Evolutionary conservation across 805 yeast genomes (phyloP), one percentile per base, ranked within the genome.

Genomic region (Candida mattraensis): DNA sequence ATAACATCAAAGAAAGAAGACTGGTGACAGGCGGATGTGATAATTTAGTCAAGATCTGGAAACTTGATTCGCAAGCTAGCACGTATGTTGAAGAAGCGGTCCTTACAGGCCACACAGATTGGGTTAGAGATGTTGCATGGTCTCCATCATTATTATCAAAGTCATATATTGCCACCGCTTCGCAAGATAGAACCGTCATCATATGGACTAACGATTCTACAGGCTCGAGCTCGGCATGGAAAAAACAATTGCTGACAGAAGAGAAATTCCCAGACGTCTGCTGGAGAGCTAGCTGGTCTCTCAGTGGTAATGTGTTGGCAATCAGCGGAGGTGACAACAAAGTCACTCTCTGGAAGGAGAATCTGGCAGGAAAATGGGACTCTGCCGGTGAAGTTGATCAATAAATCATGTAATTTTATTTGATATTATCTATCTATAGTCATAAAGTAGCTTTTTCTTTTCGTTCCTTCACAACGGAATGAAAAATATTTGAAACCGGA

Each of bases 71-170:
- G 8, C 63, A 72, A 5, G 51, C 54, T 30, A 74, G 72, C 48
- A 74, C 74, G 18, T 87, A 85, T 58, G 72, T 72, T 17, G 73
- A 81, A 52, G 96, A 91, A 61, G 81, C 80, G 27, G 74, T 78
- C 18, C 73, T 93, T 36, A 81, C 80, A 45, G 99, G 97, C 25
- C 99, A 93, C 63, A 72, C 86, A 12, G 99, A 93, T 63, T 93
- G 99, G 99, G 97, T 93, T 21, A 81, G 99, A 63, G 99, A 93
- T 60, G 97, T 91, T 42, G 87, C 95, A 4, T 93, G 99, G 99
- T 87, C 96, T 14, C 96, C 98, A 30, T 80, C 95, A 2, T 79
- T 87, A 30, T 73, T 93, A 44, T 75, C 87, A 30, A 83, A 86
- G 50, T 80, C 95, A 10, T 91, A 88, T 60, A 84, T 93, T 52